Base-by-base conservation (phyloP, 192 early-diverging fungal genomes). In the Umbelopsis vinacea region DNA sequence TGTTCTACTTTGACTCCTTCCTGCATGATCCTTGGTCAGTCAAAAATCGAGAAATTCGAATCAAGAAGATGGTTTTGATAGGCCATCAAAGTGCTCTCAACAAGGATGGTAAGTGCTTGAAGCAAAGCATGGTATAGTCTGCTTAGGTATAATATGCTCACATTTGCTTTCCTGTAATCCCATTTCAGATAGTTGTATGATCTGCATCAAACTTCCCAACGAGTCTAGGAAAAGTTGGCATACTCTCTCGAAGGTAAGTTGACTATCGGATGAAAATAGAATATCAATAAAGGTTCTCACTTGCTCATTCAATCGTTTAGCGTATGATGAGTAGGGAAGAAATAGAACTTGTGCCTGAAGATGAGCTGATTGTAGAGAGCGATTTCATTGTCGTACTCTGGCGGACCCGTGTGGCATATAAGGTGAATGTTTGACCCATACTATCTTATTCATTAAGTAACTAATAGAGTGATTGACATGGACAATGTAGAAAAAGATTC, bases 1-100 rank as follows among this genome's bases (percentile, higher is more conserved):
- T 89, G 29, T 53, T 68, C 5, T 89, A 89, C 69, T 89, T 81
- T 47, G 75, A 82, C 33, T 19, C 29, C 35, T 63, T 37, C 12
- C 29, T 63, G 17, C 57, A 7, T 14, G 17, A 63, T 12, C 26
- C 57, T 14, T 12, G 33, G 57, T 12, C 29, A n/a, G 14, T 17
- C 15, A 26, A 9, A 63, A 26, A 63, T 26, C 26, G 29, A 63
- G 19, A 29, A 63, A 37, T 63, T 2, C 26, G 11, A n/a, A 33
- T 63, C 17, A 29, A 37, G 2, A 63, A n/a, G 12, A 29, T 63
- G 17, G 15, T 17, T 38, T 19, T 63, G 33, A 37, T 17, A 19
- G 57, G 57, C 5, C 29, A 17, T 19, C 57, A 63, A 17, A 15
- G 26, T 33, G 57, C 33, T 37, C 15, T 63, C 15, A 37, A 17